phyloP scores from a whole-genome alignment of 2,329 filamentous ascomycete genomes.

The Pyrenochaeta sp. region DNA sequence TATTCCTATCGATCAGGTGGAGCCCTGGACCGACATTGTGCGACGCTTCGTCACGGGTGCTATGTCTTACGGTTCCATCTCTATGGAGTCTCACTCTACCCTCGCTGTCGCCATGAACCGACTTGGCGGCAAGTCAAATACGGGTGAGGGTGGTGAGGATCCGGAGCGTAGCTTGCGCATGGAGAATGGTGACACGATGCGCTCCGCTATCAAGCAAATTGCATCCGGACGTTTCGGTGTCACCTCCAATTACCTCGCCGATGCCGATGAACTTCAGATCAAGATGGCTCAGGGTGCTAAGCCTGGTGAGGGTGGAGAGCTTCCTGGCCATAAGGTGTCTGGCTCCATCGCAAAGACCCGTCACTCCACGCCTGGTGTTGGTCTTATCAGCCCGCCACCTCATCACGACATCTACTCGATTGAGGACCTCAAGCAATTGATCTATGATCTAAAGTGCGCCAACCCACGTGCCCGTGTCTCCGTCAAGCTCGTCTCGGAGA shows the following conservation, averaged over 20 bases:
- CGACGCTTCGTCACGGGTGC: constrained; percentile 95
- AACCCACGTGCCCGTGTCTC: constrained; percentile 92
- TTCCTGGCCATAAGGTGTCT: constrained; percentile 96
- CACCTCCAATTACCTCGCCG: constrained; percentile 91
- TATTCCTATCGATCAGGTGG: constrained; percentile 94
- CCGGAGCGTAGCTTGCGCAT: constrained; percentile 86
- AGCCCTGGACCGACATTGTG: constrained; percentile 98
- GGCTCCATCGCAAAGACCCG: constrained; percentile 92
- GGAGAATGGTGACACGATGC: constrained; percentile 95
- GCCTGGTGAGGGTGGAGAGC: constrained; percentile 95
- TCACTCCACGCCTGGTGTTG: constrained; percentile 95
- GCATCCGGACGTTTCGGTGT: constrained; percentile 96
- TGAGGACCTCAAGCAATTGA: constrained; percentile 95
- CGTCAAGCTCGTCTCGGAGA: constrained; percentile 97
- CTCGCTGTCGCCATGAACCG: constrained; percentile 97
- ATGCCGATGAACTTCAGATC: constrained; percentile 96
- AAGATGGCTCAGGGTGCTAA: constrained; percentile 99
- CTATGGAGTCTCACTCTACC: constrained; percentile 97
- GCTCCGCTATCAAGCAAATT: constrained; percentile 97
- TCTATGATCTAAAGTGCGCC: constrained; percentile 96
- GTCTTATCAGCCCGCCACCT: constrained; percentile 92
- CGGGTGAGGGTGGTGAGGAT: constrained; percentile 95
- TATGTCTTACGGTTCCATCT: constrained; percentile 99
- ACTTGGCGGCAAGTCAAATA: constrained; percentile 96
- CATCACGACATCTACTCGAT: constrained; percentile 99